Conservation (phyloP, 305 asterid species). For the Fraxinus ornus region DNA sequence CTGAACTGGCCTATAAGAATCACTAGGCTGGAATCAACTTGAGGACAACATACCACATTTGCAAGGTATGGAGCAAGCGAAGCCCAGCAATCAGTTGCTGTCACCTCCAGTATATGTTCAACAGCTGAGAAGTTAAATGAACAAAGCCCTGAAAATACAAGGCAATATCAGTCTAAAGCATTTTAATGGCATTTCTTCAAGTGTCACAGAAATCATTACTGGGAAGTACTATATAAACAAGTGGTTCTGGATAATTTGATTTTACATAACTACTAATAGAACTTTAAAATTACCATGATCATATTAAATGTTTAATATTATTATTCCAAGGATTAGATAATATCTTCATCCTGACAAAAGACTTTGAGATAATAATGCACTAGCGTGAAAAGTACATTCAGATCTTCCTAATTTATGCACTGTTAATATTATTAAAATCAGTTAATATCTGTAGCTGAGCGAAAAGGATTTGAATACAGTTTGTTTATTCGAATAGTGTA, state of each 20-base stretch:
- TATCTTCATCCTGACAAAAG: neutral
- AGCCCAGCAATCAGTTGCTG: slow-evolving; percentile 44
- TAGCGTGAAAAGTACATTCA: neutral
- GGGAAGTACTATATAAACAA: neutral
- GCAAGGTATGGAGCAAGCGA: slow-evolving; percentile 38
- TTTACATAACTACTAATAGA: neutral
- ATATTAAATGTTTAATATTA: neutral
- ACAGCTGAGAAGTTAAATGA: slow-evolving; percentile 29
- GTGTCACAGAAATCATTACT: neutral
- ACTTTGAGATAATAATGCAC: neutral
- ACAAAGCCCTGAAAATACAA: slow-evolving; percentile 30
- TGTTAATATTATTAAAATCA: neutral
- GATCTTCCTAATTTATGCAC: neutral
- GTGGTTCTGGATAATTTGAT: neutral
- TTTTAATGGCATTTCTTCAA: neutral
- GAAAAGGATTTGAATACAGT: neutral
- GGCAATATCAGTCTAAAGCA: neutral
- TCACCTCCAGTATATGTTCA: slow-evolving; percentile 24
- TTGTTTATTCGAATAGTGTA: neutral
- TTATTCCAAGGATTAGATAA: neutral
- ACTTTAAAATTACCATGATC: neutral
- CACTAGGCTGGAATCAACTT: slow-evolving; percentile 29
- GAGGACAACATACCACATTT: slow-evolving; percentile 41
- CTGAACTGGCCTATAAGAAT: slow-evolving; percentile 35
- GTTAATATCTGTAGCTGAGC: neutral